A percentile compares a stretch with the other conserved stretches of the same genome.
Evolutionary conservation across 805 yeast species (phyloP).

Genomic region (Starmerella stellata): DNA sequence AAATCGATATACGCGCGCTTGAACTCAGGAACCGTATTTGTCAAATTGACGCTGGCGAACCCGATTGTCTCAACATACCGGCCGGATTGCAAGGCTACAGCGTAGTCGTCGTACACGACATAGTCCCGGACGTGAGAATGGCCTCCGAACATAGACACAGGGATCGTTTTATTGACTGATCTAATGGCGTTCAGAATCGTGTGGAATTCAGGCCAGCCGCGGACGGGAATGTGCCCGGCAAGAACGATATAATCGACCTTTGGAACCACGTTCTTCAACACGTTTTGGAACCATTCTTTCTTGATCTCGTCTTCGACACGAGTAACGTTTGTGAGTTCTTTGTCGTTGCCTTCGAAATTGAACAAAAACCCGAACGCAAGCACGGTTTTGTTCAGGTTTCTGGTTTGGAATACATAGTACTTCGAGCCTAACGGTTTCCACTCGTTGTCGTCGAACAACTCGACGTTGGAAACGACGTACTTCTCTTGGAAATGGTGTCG

Average conservation of each 20-base stretch:
- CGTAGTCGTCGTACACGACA: conserved; percentile 39
- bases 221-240: conserved; percentile 64
- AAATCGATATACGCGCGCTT: conserved; percentile 66
- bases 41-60: conserved; percentile 40
- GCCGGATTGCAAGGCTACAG: conserved; percentile 73
- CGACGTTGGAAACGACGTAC: conserved; percentile 35
- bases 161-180: conserved; percentile 35
- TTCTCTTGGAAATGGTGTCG: conserved; percentile 36
- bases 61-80: conserved; percentile 83
- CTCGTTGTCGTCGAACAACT: conserved; percentile 18
- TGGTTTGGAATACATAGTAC: conserved; percentile 46
- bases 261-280: conserved; percentile 18
- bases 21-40: conserved; percentile 19
- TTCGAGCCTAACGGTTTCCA: conserved; percentile 52
- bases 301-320: conserved; percentile 37
- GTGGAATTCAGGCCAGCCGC: conserved; percentile 35
- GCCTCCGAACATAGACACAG: conserved; percentile 80
- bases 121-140: conserved; percentile 86
- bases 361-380: conserved; percentile 64
- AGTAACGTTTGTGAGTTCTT: conserved; percentile 38
- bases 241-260: conserved; percentile 46
- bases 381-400: conserved; percentile 30
- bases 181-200: conserved; percentile 36
- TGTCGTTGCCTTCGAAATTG: conserved; percentile 47
- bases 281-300: conserved; percentile 44